phyloP scores from a whole-genome alignment of 306 rosid genomes.

The Acacia melanoxylon region DNA sequence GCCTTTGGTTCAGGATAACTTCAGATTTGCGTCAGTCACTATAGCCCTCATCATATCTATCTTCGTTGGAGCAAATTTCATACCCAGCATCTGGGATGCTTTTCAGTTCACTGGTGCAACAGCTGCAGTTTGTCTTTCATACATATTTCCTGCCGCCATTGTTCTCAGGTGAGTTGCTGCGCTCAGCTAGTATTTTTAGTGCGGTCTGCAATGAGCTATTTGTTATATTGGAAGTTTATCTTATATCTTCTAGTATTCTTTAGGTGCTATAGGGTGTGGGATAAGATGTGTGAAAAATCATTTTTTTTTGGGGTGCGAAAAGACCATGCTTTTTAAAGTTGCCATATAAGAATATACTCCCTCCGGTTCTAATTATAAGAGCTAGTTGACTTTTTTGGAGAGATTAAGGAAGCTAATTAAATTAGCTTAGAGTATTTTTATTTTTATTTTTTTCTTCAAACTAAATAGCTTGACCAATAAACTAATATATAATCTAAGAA shows the following conservation, averaged over 20 bases:
- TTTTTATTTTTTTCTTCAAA: no score
- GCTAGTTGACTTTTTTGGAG: no score
- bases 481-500: no score
- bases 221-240: not conserved
- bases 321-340: not conserved
- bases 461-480: no score
- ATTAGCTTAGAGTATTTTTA: no score
- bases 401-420: no score
- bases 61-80: slow-evolving; percentile 67
- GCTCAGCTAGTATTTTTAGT: not conserved
- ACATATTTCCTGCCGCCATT: slow-evolving; percentile 51
- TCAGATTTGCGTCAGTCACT: slow-evolving; percentile 70
- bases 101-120: slow-evolving; percentile 61
- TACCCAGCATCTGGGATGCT: slow-evolving; percentile 79
- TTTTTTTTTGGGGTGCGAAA: not conserved
- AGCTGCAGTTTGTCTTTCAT: slow-evolving; percentile 50
- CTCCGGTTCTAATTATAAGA: no score
- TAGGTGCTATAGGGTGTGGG: not conserved
- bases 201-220: not conserved
- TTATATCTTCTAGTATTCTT: not conserved
- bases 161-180: slow-evolving; percentile 41
- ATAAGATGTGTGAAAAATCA: not conserved
- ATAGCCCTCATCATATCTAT: slow-evolving; percentile 40
- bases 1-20: slow-evolving; percentile 71
- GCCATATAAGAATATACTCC: not conserved